phyloP scores from a whole-genome alignment of 1,284 basidiomycete species.

The Moniliophthora roreri region DNA sequence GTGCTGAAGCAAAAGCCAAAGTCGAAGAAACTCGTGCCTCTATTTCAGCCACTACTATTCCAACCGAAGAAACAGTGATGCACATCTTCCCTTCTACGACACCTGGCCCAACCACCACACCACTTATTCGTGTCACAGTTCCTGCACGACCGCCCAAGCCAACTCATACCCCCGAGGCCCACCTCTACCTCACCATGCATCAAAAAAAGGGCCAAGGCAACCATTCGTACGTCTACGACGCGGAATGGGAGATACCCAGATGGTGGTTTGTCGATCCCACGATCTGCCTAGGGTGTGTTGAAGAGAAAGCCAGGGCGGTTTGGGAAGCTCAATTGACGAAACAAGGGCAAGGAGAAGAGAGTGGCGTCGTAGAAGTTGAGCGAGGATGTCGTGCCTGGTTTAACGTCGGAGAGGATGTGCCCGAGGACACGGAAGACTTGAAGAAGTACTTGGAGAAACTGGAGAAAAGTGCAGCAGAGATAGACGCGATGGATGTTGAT shows the following conservation, averaged over 20 bases:
- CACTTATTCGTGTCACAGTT: constrained; percentile 7
- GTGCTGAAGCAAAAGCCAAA: neutral
- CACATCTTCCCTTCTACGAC: neutral
- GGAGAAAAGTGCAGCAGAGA: no score
- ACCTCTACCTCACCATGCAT: constrained; percentile 23
- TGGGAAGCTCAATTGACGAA: neutral
- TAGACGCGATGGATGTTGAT: no score
- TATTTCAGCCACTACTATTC: neutral
- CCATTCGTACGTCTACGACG: constrained; percentile 25
- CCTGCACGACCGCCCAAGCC: constrained; percentile 14
- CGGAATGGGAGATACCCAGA: constrained; percentile 24
- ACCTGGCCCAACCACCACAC: neutral
- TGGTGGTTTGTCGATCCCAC: constrained; percentile 16
- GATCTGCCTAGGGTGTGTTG: constrained; percentile 14
- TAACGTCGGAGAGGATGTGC: neutral
- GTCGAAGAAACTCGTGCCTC: constrained; percentile 7
- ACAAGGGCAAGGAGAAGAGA: no score
- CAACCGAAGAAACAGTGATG: neutral
- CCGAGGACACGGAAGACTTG: neutral
- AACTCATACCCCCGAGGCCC: constrained; percentile 19
- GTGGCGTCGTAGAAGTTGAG: no score
- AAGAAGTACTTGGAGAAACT: no score
- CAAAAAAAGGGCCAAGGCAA: constrained; percentile 20
- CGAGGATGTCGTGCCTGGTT: no score
- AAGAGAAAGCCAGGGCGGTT: constrained; percentile 6